Evolutionary conservation across 805 yeast species (phyloP).

Genomic region (Geotrichum ghanense): DNA sequence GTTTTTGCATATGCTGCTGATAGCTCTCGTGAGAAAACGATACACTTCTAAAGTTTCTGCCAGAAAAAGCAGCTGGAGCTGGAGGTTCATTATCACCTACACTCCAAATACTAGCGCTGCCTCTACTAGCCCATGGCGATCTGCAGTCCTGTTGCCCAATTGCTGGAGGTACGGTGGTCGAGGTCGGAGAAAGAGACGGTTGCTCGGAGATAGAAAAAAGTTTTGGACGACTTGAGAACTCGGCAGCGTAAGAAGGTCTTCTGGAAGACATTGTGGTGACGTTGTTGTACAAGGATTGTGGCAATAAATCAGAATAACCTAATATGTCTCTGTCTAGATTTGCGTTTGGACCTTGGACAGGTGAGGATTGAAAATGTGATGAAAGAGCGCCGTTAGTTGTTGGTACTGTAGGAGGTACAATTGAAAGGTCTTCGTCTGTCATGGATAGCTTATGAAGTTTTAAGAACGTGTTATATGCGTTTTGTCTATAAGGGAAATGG

Average conservation of each 20-base stretch:
- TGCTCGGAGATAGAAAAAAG: conserved; percentile 4
- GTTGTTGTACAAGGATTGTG: conserved; percentile 31
- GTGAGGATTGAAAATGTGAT: no score
- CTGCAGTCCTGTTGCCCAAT: conserved; percentile 7
- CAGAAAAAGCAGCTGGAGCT: not conserved
- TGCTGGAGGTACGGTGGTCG: conserved; percentile 4
- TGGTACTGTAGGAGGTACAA: no score
- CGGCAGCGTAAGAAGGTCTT: conserved; percentile 60
- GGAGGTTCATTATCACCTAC: not conserved
- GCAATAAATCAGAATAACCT: conserved; percentile 5
- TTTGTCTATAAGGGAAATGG: not conserved
- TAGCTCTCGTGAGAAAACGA: not conserved
- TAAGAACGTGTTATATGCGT: not conserved
- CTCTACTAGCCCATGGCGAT: conserved; percentile 6
- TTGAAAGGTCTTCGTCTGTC: not conserved
- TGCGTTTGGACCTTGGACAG: no score
- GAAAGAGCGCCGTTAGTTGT: no score
- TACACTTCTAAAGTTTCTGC: not conserved
- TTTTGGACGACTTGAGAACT: conserved; percentile 30
- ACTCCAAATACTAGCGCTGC: not conserved
- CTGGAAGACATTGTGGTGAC: conserved; percentile 45
- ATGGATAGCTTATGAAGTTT: not conserved
- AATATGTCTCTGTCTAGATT: not conserved
- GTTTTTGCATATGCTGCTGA: not conserved
- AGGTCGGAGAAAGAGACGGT: conserved; percentile 1